Percentiles rank a stretch among this genome's conserved stretches.
Evolutionary conservation across 441 rosid genomes (phyloP).

Genomic region (Corymbia citriodora): DNA sequence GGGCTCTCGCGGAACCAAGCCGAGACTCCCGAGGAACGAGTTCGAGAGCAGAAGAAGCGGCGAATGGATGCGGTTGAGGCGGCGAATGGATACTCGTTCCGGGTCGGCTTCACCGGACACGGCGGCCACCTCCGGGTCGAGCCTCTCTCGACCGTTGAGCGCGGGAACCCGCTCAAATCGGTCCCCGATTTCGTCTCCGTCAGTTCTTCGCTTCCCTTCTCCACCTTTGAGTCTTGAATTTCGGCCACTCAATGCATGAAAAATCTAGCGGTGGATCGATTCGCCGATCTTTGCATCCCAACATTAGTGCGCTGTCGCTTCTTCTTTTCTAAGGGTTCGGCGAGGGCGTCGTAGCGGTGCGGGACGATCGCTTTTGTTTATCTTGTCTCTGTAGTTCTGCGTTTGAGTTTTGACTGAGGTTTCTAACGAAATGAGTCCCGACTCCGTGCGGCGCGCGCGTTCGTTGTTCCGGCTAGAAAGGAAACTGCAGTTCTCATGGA

Average conservation of each 20-base stretch:
- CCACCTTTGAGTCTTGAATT: neutral
- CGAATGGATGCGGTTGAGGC: slow-evolving; percentile 64
- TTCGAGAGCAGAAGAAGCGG: neutral
- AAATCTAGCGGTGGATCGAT: neutral
- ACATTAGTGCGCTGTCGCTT: neutral
- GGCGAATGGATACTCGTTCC: slow-evolving; percentile 66
- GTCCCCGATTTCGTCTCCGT: slow-evolving; percentile 87
- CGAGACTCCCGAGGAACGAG: neutral
- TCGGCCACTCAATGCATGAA: neutral
- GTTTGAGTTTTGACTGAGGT: neutral
- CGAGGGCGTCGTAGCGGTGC: neutral
- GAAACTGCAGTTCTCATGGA: neutral
- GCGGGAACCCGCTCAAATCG: slow-evolving; percentile 55
- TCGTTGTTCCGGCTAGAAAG: neutral
- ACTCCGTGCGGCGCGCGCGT: neutral
- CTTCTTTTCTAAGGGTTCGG: neutral
- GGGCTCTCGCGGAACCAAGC: neutral
- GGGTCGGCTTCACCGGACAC: slow-evolving; percentile 88
- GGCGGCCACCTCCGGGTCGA: slow-evolving; percentile 89
- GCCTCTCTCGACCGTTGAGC: slow-evolving; percentile 73
- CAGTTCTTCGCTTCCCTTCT: slow-evolving; percentile 11
- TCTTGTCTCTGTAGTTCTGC: neutral
- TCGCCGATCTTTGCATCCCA: neutral
- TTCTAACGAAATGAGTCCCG: neutral
- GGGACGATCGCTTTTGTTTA: neutral